These are phyloP conservation scores for Mollisiaceae sp. DNA, from an alignment of 2,329 filamentous ascomycete genomes.

Conservation along the genomic window DNA sequence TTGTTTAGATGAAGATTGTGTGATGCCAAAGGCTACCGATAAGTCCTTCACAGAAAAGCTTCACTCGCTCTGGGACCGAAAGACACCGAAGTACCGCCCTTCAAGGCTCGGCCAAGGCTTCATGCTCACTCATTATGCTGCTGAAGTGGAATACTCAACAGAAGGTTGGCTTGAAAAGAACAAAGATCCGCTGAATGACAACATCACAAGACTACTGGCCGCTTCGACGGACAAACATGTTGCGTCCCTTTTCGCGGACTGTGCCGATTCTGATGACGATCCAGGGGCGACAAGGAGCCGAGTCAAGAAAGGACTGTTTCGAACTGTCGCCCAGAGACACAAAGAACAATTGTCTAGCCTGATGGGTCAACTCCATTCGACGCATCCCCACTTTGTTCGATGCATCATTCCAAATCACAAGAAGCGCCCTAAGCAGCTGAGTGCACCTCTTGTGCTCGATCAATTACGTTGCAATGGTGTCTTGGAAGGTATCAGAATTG, in stretches of 20 bases:
- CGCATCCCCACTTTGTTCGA: slow-evolving; percentile 96
- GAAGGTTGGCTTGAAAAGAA: slow-evolving; percentile 98
- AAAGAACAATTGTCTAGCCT: slow-evolving; percentile 98
- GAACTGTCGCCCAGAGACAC: slow-evolving; percentile 94
- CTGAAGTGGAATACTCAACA: slow-evolving; percentile 96
- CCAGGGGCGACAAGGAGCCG: slow-evolving; percentile 70
- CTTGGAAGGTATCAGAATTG: slow-evolving; percentile 96
- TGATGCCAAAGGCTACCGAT: slow-evolving; percentile 99
- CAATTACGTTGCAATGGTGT: slow-evolving; percentile 99
- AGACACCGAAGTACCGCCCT: slow-evolving; percentile 89
- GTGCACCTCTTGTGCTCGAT: slow-evolving; percentile 89
- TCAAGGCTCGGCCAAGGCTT: slow-evolving; percentile 91
- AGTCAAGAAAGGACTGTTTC: slow-evolving; percentile 96
- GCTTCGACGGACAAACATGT: slow-evolving; percentile 83
- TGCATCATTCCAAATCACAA: slow-evolving; percentile 99
- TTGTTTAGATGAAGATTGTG: slow-evolving; percentile 94
- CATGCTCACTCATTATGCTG: slow-evolving; percentile 94
- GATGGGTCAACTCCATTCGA: slow-evolving; percentile 93
- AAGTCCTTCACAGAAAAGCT: slow-evolving; percentile 97
- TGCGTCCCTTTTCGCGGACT: slow-evolving; percentile 85
- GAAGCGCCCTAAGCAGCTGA: slow-evolving; percentile 92
- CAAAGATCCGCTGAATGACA: slow-evolving; percentile 97
- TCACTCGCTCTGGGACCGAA: slow-evolving; percentile 96
- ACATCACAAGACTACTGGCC: slow-evolving; percentile 86
- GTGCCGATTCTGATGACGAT: slow-evolving; percentile 80